Percentiles rank a stretch among this genome's conserved stretches.
phyloP scores from a whole-genome alignment of 208 protist genomes.

The Lotmaria passim region DNA sequence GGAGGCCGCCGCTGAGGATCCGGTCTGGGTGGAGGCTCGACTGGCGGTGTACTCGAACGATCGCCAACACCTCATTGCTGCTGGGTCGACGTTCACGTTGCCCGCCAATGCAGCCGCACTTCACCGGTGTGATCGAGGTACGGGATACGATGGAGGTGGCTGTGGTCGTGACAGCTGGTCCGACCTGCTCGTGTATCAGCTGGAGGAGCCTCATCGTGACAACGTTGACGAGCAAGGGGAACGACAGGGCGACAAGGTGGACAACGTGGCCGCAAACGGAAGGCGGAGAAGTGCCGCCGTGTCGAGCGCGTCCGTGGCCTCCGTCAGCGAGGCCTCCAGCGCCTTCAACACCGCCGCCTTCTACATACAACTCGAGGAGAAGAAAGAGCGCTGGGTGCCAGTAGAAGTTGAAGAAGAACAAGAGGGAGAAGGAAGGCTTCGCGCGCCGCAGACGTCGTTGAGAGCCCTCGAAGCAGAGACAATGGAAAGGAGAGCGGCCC shows the following conservation, averaged over 20 bases:
- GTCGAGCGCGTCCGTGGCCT: too few relatives aligned
- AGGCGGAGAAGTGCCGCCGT: not conserved
- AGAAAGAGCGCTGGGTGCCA: constrained; percentile 23
- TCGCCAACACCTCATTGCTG: constrained; percentile 22
- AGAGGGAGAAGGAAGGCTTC: too few relatives aligned
- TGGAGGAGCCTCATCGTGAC: not conserved
- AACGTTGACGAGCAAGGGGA: not conserved
- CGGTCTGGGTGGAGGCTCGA: constrained; percentile 28
- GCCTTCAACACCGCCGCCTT: constrained; percentile 11
- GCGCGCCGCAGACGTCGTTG: too few relatives aligned
- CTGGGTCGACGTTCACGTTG: constrained; percentile 27
- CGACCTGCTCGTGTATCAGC: constrained; percentile 38
- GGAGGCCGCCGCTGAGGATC: not conserved
- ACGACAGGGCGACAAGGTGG: not conserved
- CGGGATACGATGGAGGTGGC: not conserved
- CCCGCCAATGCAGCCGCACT: constrained; percentile 20
- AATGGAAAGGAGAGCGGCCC: not conserved
- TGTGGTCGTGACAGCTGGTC: constrained; percentile 41
- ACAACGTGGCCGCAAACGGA: too few relatives aligned
- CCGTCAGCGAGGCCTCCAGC: not conserved
- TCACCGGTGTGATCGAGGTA: constrained; percentile 6
- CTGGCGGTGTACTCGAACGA: constrained; percentile 29
- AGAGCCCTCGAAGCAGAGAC: too few relatives aligned
- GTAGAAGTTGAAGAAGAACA: not conserved
- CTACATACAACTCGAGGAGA: constrained; percentile 23